Percentiles rank a stretch among this genome's conserved stretches.
These are phyloP conservation scores for Ophiostoma sp. DNA, from an alignment of 2,329 filamentous ascomycete species.

Conservation along the genomic window DNA sequence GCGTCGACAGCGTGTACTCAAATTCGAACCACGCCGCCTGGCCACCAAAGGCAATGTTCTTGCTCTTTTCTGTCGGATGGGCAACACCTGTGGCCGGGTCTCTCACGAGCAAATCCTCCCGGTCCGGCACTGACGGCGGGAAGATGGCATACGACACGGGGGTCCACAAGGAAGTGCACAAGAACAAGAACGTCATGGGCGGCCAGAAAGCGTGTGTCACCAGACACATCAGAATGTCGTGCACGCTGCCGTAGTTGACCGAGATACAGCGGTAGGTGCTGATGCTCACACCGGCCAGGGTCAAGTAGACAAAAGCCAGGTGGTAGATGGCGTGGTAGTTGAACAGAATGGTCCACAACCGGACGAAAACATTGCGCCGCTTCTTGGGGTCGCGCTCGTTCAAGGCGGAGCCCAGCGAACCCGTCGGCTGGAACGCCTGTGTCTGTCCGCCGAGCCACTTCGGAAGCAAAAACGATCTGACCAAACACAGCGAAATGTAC, in stretches of 20 bases:
- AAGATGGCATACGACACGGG: slow-evolving; percentile 62
- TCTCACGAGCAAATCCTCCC: slow-evolving; percentile 57
- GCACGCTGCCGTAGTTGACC: slow-evolving; percentile 51
- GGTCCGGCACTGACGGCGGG: slow-evolving; percentile 58
- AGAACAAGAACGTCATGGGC: slow-evolving; percentile 57
- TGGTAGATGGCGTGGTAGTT: slow-evolving; percentile 55
- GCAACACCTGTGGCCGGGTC: slow-evolving; percentile 56
- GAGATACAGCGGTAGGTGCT: slow-evolving; percentile 46
- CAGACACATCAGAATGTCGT: slow-evolving; percentile 54
- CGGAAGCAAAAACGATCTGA: slow-evolving; percentile 60
- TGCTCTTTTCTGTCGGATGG: slow-evolving; percentile 45
- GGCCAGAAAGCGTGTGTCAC: slow-evolving; percentile 64
- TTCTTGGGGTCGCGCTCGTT: slow-evolving; percentile 58
- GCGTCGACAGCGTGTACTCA: slow-evolving; percentile 53
- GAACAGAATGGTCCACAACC: slow-evolving; percentile 55
- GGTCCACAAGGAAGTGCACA: slow-evolving; percentile 56
- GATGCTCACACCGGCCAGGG: slow-evolving; percentile 53
- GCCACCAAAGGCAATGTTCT: slow-evolving; percentile 51
- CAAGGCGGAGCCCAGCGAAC: slow-evolving; percentile 55
- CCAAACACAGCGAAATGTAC: slow-evolving; percentile 46
- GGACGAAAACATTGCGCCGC: slow-evolving; percentile 53
- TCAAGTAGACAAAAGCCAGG: slow-evolving; percentile 28
- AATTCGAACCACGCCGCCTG: slow-evolving; percentile 58
- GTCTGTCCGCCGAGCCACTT: slow-evolving; percentile 60
- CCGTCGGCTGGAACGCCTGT: slow-evolving; percentile 61